Evolutionary conservation across 2,329 filamentous ascomycete species (phyloP).

Genomic region (Colletotrichum liriopes): DNA sequence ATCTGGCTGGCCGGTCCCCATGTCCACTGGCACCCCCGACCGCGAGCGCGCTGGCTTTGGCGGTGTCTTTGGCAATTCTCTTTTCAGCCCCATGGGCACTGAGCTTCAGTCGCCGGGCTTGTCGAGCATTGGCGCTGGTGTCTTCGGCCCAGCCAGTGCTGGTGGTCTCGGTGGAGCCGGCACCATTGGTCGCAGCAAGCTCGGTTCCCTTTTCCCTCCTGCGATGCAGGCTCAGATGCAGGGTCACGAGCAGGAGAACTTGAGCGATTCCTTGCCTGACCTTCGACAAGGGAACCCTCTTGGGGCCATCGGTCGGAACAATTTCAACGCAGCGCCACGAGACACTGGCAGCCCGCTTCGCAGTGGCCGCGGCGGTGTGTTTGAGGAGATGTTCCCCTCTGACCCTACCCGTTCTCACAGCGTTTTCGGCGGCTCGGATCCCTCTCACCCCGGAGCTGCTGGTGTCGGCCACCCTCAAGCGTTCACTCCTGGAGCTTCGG

Average conservation of each 20-base stretch:
- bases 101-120: slow-evolving; percentile 85
- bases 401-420: slow-evolving; percentile 51
- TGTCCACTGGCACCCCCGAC: slow-evolving; percentile 78
- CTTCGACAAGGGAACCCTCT: slow-evolving; percentile 74
- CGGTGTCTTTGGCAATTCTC: slow-evolving; percentile 81
- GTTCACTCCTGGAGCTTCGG: slow-evolving; percentile 46
- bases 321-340: slow-evolving; percentile 68
- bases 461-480: slow-evolving; percentile 45
- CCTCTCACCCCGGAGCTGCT: slow-evolving; percentile 45
- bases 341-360: slow-evolving; percentile 75
- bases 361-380: slow-evolving; percentile 63
- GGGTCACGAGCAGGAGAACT: slow-evolving; percentile 74
- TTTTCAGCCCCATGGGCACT: slow-evolving; percentile 79
- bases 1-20: slow-evolving; percentile 72
- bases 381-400: slow-evolving; percentile 69
- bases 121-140: slow-evolving; percentile 72
- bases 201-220: slow-evolving; percentile 88
- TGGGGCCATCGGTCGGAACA: slow-evolving; percentile 76
- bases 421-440: slow-evolving; percentile 45
- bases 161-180: slow-evolving; percentile 71
- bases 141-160: slow-evolving; percentile 77
- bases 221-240: slow-evolving; percentile 96
- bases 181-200: slow-evolving; percentile 84
- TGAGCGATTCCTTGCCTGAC: slow-evolving; percentile 72
- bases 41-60: slow-evolving; percentile 72